phyloP scores from a whole-genome alignment of 2,329 filamentous ascomycete genomes.

The Sporothrix globosa region DNA sequence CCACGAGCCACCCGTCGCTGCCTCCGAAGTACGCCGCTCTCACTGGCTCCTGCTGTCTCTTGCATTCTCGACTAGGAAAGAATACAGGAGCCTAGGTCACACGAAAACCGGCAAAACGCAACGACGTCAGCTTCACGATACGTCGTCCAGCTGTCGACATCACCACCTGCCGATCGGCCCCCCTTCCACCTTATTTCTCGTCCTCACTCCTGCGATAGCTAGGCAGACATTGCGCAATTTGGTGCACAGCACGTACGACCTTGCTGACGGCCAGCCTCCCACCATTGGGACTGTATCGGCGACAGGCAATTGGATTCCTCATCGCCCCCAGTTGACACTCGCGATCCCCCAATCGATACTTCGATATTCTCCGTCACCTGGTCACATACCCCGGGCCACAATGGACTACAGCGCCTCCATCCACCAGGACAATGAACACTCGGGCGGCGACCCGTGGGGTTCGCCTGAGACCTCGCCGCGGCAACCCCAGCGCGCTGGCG shows the following conservation, averaged over 20 bases:
- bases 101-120: slow-evolving; percentile 15
- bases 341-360: not conserved
- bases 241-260: not conserved
- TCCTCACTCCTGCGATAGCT: not conserved
- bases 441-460: slow-evolving; percentile 60
- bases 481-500: slow-evolving; percentile 47
- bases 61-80: not conserved
- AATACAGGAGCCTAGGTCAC: slow-evolving; percentile 19
- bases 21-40: slow-evolving; percentile 25
- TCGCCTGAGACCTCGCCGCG: slow-evolving; percentile 57
- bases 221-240: not conserved
- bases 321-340: not conserved
- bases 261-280: not conserved
- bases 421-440: slow-evolving; percentile 57
- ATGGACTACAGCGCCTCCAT: slow-evolving; percentile 65
- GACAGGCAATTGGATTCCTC: slow-evolving; percentile 17
- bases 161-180: not conserved
- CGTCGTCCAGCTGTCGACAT: not conserved
- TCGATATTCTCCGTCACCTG: not conserved
- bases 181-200: not conserved
- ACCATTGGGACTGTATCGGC: not conserved
- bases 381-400: not conserved
- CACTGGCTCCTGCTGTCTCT: slow-evolving; percentile 25
- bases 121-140: slow-evolving; percentile 26
- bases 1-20: slow-evolving; percentile 18